These are phyloP conservation scores for Hsuehochloa calcarea DNA, from an alignment of 176 grass and related monocot genomes.

Conservation along the genomic window DNA sequence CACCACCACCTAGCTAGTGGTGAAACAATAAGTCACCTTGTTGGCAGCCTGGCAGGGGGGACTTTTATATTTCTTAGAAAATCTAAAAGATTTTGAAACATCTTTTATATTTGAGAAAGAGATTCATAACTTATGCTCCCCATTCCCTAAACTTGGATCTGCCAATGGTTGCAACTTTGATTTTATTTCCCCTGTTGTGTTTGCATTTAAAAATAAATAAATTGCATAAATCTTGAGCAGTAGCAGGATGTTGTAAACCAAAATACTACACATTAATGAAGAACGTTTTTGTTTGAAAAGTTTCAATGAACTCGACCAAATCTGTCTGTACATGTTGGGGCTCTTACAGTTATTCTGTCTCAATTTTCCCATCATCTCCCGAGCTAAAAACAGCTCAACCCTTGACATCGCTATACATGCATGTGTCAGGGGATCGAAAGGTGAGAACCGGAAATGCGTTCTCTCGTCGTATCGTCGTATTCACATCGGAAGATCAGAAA, in stretches of 20 bases:
- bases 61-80: neutral
- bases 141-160: neutral
- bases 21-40: neutral
- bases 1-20: neutral
- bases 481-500: constrained; percentile 41
- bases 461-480: constrained; percentile 43
- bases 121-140: neutral
- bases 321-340: constrained; percentile 45
- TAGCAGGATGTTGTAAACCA: neutral
- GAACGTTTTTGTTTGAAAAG: neutral
- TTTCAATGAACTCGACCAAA: constrained; percentile 13
- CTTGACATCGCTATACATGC: constrained; percentile 27
- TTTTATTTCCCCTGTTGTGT: neutral
- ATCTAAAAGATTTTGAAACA: neutral
- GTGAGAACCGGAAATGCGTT: constrained; percentile 15
- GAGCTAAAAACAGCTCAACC: constrained; percentile 28
- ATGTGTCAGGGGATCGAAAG: constrained; percentile 32
- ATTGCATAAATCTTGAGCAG: neutral
- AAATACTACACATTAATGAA: neutral
- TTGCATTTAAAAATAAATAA: neutral
- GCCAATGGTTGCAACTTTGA: neutral
- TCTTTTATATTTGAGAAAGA: neutral
- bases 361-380: constrained; percentile 30
- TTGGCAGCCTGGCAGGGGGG: neutral
- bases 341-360: constrained; percentile 26